Evolutionary conservation across 768 basidiomycete species (phyloP), one percentile per base, ranked within the genome.

Genomic region (Boletales sp.): DNA sequence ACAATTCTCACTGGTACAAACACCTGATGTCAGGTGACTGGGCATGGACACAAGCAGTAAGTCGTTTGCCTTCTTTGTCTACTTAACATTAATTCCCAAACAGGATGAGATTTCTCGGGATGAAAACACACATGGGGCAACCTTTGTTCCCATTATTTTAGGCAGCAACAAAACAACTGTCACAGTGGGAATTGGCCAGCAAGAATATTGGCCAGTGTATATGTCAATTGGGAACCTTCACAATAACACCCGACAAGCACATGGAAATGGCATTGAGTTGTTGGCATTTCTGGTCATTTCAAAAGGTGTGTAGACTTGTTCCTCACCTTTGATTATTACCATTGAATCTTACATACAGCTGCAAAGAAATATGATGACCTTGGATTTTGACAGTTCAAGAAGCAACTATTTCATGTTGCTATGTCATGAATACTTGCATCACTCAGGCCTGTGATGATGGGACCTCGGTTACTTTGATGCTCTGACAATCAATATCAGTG

Each of bases 271-370:
- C 4, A 50, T 61, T 2, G 41, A 63, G 2, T 42, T 59, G 1
- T 25, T 58, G 4, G 58, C 41, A 0, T 72, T 70, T 45, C 50
- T 70, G 5, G 54, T 64, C 1, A 65, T 71, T 19, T 60, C 65
- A 8, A 67, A 69, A 56, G 40, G 65, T 40, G 4, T 1, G 36
- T 17, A 1, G 10, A 5, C 3, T 21, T 19, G 15, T 17, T 39
- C n/a, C 30, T 47, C 65, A 44, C 25, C 54, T 47, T 15, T 32
- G 6, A 32, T 58, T 30, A 17, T 36, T 25, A 28, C 12, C 4
- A 7, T 34, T 19, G 18, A 49, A n/a, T n/a, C n/a, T 31, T 45
- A 49, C 19, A 40, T 40, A 0, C 2, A 55, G 41, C 39, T 2
- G 50, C 57, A 39, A 34, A 44, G 19, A 49, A 55, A 17, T 48